phyloP scores from a whole-genome alignment of 2,329 filamentous ascomycete species.

The Neurospora sp. region DNA sequence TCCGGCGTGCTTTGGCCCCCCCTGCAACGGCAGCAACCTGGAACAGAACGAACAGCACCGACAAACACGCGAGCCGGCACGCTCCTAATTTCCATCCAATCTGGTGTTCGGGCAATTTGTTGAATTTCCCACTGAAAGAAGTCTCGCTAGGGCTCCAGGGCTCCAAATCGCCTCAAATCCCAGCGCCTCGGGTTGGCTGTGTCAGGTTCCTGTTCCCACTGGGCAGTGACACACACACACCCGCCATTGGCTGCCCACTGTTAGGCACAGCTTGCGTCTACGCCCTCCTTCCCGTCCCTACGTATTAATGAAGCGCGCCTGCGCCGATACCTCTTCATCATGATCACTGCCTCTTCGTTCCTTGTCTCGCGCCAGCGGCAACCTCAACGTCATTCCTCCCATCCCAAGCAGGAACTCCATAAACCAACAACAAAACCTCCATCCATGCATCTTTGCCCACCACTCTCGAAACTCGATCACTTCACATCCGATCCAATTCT shows the following conservation, averaged over 20 bases:
- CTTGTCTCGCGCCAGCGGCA: neutral
- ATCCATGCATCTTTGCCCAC: neutral
- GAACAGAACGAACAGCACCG: neutral
- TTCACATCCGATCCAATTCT: neutral
- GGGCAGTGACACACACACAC: neutral
- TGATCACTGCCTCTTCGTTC: neutral
- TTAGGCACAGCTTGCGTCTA: neutral
- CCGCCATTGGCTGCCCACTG: neutral
- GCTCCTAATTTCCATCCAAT: neutral
- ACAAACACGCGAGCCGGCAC: neutral
- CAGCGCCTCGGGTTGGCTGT: neutral
- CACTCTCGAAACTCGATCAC: neutral
- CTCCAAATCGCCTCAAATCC: neutral
- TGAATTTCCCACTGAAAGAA: neutral
- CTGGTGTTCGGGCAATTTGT: neutral
- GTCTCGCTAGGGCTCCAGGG: neutral
- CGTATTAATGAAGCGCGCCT: neutral
- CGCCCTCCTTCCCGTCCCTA: neutral
- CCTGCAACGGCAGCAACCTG: constrained; percentile 2
- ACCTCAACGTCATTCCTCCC: neutral
- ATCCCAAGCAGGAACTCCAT: neutral
- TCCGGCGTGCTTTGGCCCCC: constrained; percentile 3
- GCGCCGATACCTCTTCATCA: neutral
- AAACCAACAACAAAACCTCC: neutral
- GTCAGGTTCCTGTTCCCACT: neutral